Conservation (phyloP, 441 rosid genomes). For the Metrosideros polymorpha region DNA sequence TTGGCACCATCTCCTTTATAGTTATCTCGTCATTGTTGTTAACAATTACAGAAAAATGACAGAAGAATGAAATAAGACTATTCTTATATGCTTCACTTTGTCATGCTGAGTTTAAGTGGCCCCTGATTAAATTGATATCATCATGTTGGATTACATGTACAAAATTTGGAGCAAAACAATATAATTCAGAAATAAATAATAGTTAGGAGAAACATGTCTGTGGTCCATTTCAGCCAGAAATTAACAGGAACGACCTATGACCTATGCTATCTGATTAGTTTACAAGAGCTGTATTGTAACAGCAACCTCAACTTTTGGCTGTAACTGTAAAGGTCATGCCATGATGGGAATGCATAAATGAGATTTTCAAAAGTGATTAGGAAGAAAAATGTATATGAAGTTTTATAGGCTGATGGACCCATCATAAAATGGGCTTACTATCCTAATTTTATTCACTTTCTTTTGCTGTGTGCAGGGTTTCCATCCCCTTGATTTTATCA, state of each 20-base stretch:
- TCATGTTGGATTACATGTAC: background rate
- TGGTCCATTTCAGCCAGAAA: background rate
- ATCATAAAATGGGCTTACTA: background rate
- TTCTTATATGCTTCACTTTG: background rate
- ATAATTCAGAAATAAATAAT: background rate
- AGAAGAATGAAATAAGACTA: no score
- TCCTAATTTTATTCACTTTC: background rate
- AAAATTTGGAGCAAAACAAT: background rate
- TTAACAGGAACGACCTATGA: background rate
- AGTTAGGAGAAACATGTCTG: background rate
- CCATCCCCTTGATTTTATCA: slow-evolving; percentile 77
- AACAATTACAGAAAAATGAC: no score
- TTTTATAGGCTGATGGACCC: background rate
- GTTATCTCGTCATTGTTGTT: no score
- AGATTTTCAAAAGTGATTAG: background rate
- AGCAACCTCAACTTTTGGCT: background rate
- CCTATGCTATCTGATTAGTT: background rate
- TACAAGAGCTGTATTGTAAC: background rate
- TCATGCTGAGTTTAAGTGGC: background rate
- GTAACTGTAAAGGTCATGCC: background rate
- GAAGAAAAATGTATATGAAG: background rate
- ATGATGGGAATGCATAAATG: background rate
- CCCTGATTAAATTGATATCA: background rate
- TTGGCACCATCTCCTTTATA: background rate
- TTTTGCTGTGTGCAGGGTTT: slow-evolving; percentile 40